Percentiles rank a stretch among this genome's conserved stretches.
Conservation (phyloP, 1,284 basidiomycete species). For the Puccinia sorghi region DNA sequence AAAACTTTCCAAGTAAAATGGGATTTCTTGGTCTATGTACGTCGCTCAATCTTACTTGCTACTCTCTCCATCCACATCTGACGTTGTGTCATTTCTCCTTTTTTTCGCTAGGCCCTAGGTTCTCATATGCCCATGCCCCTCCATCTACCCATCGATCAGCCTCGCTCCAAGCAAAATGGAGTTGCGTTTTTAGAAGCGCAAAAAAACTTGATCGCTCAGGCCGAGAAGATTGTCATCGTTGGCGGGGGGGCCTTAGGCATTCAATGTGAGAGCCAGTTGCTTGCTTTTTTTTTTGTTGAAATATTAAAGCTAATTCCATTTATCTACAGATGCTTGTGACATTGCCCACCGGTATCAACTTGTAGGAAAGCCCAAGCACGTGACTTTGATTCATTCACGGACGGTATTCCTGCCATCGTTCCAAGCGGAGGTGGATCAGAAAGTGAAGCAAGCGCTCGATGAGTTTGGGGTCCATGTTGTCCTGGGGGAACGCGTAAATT, state of each 20-base stretch:
- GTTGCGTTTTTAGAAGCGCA: constrained; percentile 31
- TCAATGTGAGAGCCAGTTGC: constrained; percentile 6
- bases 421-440: constrained; percentile 24
- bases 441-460: constrained; percentile 16
- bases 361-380: constrained; percentile 10
- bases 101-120: constrained; percentile 33
- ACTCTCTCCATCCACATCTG: background rate
- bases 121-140: constrained; percentile 33
- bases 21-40: constrained; percentile 48
- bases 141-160: background rate
- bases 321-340: constrained; percentile 31
- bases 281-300: background rate
- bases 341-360: constrained; percentile 36
- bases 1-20: constrained; percentile 23
- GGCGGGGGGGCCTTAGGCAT: constrained; percentile 46
- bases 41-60: background rate
- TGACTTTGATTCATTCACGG: constrained; percentile 38
- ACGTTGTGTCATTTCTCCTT: background rate
- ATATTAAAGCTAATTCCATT: background rate
- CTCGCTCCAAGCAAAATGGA: constrained; percentile 12
- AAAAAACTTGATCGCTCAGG: background rate
- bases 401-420: constrained; percentile 28
- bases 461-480: constrained; percentile 14
- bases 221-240: constrained; percentile 36
- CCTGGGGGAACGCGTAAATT: constrained; percentile 30